Base-by-base conservation (phyloP, 768 basidiomycete species). In the Heimioporus sp. region DNA sequence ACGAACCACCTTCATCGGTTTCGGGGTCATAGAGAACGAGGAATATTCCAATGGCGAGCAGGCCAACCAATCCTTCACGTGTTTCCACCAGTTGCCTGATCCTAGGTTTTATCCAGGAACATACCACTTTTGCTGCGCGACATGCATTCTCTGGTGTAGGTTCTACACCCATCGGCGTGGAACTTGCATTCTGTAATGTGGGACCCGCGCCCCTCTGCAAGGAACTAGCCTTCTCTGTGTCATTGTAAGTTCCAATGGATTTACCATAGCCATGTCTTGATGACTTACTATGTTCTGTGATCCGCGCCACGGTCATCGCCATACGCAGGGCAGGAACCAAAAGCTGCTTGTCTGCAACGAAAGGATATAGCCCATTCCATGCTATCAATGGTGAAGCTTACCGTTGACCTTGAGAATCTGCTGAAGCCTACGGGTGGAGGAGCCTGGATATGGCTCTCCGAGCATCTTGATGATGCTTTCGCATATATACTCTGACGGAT, bases 311-410 rank as follows among this genome's bases (percentile, higher is more conserved):
- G 6, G 56, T 52, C 24, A 53, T 31, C 3, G 56, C 37, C 57
- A 60, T 60, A 15, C 56, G 54, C 36, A 65, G 43, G 5, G 61
- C 52, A 10, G 61, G 52, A 41, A 10, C 47, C 2, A 65, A 43
- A 19, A 49, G 36, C 13, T 17, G 44, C 0, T 43, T 10, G 7
- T 58, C 64, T 65, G 16, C 15, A 41, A n/a, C 19, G 15, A 32
- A 1, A 6, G 46, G 21, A 19, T 11, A 28, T 6, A 10, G 15
- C n/a, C 8, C 20, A 5, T 24, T 37, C 37, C 19, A 2, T 0
- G 21, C 0, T 3, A 21, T 12, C 21, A 12, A 32, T 32, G 12
- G 5, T 34, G 6, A 28, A 17, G 35, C 11, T 15, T 44, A 65
- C 63, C 43, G 0, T 59, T 17, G 10, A 56, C 24, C 13, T 54